Conservation (phyloP, 441 rosid genomes). For the Melastoma candidum region DNA sequence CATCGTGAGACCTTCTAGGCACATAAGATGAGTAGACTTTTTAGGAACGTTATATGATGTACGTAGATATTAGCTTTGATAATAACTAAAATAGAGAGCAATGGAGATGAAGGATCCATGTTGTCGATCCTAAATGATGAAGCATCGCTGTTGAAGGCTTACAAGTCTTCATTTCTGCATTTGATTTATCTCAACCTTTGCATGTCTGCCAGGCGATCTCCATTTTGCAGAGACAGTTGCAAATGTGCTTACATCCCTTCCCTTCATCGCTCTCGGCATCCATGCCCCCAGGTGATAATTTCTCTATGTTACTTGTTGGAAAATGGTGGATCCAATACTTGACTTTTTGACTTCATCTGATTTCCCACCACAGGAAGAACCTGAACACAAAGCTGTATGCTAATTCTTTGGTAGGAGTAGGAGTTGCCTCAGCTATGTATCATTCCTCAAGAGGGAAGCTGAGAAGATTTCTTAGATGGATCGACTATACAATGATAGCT, state of each 20-base stretch:
- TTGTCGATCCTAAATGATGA: too few species aligned
- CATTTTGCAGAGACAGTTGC: constrained; percentile 57
- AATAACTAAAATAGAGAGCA: too few species aligned
- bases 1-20: too few species aligned
- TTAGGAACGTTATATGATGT: too few species aligned
- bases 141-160: too few species aligned
- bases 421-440: constrained; percentile 71
- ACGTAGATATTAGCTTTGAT: too few species aligned
- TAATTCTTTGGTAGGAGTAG: constrained; percentile 91
- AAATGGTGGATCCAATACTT: background rate
- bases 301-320: background rate
- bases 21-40: too few species aligned
- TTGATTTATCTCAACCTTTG: constrained; percentile 3
- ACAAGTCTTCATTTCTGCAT: too few species aligned
- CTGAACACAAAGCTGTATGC: constrained; percentile 69
- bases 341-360: background rate
- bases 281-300: constrained; percentile 74
- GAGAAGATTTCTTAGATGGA: constrained; percentile 77
- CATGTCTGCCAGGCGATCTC: constrained; percentile 48
- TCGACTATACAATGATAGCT: constrained; percentile 92
- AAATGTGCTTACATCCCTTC: constrained; percentile 86
- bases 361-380: constrained; percentile 48
- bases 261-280: constrained; percentile 77
- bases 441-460: constrained; percentile 78
- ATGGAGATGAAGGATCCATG: too few species aligned